phyloP scores from a whole-genome alignment of 2,329 filamentous ascomycete species.

The Chaetomium strumarium region DNA sequence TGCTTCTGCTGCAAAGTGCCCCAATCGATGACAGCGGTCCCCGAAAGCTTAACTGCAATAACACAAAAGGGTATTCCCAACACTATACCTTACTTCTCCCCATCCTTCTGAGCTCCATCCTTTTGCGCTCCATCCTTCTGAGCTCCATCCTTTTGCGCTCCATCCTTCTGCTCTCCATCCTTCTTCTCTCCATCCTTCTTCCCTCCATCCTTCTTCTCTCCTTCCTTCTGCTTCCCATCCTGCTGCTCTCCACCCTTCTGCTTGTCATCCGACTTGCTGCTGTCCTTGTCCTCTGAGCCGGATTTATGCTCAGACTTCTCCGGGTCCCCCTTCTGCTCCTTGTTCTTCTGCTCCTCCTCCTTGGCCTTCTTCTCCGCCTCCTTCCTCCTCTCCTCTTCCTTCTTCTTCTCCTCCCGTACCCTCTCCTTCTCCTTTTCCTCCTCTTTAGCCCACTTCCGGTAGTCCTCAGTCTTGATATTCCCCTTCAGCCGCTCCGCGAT shows the following conservation, averaged over 20 bases:
- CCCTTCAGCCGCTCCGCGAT: constrained; percentile 35
- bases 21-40: too few species aligned
- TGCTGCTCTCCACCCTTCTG: constrained; percentile 31
- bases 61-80: too few species aligned
- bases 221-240: neutral
- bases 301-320: neutral
- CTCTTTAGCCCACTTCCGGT: constrained; percentile 41
- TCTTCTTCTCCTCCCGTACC: constrained; percentile 35
- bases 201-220: neutral
- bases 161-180: neutral
- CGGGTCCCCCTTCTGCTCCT: constrained; percentile 1
- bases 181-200: constrained; percentile 4
- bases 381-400: constrained; percentile 34
- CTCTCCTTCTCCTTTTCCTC: constrained; percentile 38
- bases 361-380: constrained; percentile 32
- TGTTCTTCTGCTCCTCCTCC: constrained; percentile 28
- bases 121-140: too few species aligned
- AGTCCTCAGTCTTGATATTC: constrained; percentile 30
- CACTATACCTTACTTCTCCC: neutral
- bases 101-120: constrained; percentile 3
- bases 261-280: constrained; percentile 27
- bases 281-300: neutral
- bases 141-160: neutral
- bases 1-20: too few species aligned
- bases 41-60: too few species aligned